phyloP scores from a whole-genome alignment of 2,329 filamentous ascomycete species.

The Pezicula carpinea region DNA sequence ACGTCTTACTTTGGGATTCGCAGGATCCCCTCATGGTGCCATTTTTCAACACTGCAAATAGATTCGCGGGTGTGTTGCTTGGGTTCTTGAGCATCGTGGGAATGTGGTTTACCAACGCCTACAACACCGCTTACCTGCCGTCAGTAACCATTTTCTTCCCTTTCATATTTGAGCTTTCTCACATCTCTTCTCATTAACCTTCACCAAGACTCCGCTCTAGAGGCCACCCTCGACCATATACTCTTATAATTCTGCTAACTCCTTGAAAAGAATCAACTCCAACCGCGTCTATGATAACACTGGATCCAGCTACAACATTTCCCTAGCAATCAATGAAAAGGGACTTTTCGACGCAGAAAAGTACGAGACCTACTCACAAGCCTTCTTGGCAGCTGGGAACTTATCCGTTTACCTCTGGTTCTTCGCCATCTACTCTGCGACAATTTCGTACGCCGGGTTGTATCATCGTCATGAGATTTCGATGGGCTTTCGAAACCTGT shows the following conservation, averaged over 20 bases:
- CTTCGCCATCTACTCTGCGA: conserved; percentile 68
- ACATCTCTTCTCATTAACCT: no score
- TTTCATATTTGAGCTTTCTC: no score
- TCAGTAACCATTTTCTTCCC: no score
- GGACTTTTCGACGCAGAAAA: conserved; percentile 33
- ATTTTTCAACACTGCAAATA: conserved; percentile 70
- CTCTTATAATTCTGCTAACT: no score
- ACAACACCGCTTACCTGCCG: conserved; percentile 59
- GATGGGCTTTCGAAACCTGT: conserved; percentile 34
- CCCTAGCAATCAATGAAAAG: conserved; percentile 52
- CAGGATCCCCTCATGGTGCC: conserved; percentile 63
- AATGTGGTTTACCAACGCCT: conserved; percentile 61
- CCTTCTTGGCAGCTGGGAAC: conserved; percentile 69
- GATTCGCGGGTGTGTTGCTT: conserved; percentile 60
- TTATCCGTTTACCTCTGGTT: conserved; percentile 62
- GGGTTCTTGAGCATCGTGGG: conserved; percentile 53
- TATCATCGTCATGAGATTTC: conserved; percentile 64
- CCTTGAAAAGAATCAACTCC: conserved; percentile 49
- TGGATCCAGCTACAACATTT: conserved; percentile 58
- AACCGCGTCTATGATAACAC: conserved; percentile 70
- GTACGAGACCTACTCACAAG: conserved; percentile 63
- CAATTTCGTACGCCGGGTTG: conserved; percentile 62
- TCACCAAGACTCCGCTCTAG: no score
- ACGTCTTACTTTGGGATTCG: conserved; percentile 20
- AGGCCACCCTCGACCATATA: no score